Evolutionary conservation across 768 basidiomycete species (phyloP), one percentile per base, ranked within the genome.

Genomic region (Candolleomyces eurysporus): DNA sequence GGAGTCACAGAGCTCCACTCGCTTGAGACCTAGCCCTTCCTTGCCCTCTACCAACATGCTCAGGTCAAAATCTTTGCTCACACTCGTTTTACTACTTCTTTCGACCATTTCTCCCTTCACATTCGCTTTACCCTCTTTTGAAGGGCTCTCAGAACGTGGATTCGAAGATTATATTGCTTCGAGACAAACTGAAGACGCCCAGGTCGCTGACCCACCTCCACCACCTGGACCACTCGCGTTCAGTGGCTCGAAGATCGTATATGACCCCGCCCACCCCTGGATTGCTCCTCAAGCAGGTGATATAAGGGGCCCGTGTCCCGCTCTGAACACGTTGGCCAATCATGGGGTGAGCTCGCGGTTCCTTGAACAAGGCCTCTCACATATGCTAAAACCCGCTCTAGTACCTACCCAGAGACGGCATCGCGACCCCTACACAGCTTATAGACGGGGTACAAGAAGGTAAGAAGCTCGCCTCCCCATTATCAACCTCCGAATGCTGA

Each of bases 221-320:
- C 64, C 64, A 31, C 64, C 64, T 26, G 58, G 61, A 3, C 64
- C 64, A 21, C 53, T 57, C 14, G 40, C 8, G 9, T 48, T 19
- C 48, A 51, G 13, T n/a, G 58, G 57, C 11, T 16, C 46, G 14
- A 62, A 64, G 53, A 40, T 64, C 1, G 64, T 64, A 36, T 32
- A 61, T 17, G 64, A 64, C 48, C 48, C n/a, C 2, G 45, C 42
- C 2, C 64, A 64, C 26, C 61, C 64, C n/a, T 64, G 32, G 30
- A 53, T 22, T 5, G 8, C 60, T 17, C 56, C 65, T 42, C 49
- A 57, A 4, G 19, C 58, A 3, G 52, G 32, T 0, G 67, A 64
- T 40, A 61, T 63, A 14, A 53, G 66, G 26, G 66, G 66, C 6
- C 66, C 66, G 46, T 67, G 66, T 26, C 66, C 66, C 22, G 66